Base-by-base conservation (phyloP, 371 early-diverging fungal species). In the Racocetra persica region DNA sequence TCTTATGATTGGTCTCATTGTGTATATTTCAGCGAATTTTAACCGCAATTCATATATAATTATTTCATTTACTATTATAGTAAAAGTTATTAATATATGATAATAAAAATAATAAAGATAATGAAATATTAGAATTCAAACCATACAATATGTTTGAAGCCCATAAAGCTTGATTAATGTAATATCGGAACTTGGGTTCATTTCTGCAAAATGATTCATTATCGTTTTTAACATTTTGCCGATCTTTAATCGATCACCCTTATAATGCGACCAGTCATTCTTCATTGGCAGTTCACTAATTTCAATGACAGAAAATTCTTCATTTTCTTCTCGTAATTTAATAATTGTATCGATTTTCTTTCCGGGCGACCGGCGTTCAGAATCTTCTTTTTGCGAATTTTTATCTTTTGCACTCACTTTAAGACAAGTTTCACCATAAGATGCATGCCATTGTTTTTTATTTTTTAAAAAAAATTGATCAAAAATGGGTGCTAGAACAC, bases 81-180 rank as follows among this genome's bases (percentile, higher is more conserved):
- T 38, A 38, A 59, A 20, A 51, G 52, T 77, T 77, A 77, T 51
- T 51, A 77, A 20, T 32, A 49, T 65, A 77, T 63, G 38, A 77
- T 77, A 77, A 77, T 26, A 63, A 77, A 14, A 65, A 77, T 49
- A n/a, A 11, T n/a, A 0, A 11, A 45, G 5, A 57, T n/a, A n/a
- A n/a, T n/a, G 59, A 59, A 75, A 18, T 51, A 52, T 49, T 49
- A 32, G 24, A 8, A 76, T 13, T 60, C 14, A 77, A 65, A 77
- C 41, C 77, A 41, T 77, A 77, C 65, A 77, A 77, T 63, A 77
- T 45, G n/a, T n/a, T 65, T 65, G 77, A 22, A 77, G 51, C 28
- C 77, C 65, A 20, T 63, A 63, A 63, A 77, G 45, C 26, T 41
- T 77, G 22, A 77, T n/a, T 26, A 65, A 63, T 52, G 55, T 52